Percentiles rank a stretch among this genome's conserved stretches.
Conservation (phyloP, 2,329 filamentous ascomycete species). For the Diaporthe sp. region DNA sequence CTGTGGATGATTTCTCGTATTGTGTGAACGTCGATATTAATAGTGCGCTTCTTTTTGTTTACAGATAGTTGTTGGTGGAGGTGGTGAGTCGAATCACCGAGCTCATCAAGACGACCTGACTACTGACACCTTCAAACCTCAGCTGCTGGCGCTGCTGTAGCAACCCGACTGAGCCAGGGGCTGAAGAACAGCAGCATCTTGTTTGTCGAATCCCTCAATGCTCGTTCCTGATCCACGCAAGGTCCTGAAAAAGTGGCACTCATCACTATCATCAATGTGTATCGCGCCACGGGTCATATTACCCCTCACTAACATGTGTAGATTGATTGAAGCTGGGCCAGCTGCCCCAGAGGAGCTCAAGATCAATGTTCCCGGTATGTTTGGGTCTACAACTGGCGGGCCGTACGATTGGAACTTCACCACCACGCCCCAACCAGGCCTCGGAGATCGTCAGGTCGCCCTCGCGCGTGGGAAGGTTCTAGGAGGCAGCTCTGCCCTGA, state of each 20-base stretch:
- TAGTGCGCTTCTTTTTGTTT: not conserved
- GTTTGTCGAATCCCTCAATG: not conserved
- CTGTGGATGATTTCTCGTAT: no score
- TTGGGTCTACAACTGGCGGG: constrained; percentile 44
- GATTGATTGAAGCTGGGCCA: constrained; percentile 50
- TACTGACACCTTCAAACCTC: not conserved
- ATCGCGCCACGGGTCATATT: not conserved
- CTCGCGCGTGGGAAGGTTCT: constrained; percentile 52
- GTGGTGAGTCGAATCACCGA: not conserved
- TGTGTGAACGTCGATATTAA: not conserved
- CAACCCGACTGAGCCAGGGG: constrained; percentile 45
- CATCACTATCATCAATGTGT: not conserved
- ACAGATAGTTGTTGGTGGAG: constrained; percentile 32
- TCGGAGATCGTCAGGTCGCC: constrained; percentile 55
- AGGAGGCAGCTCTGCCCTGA: constrained; percentile 35
- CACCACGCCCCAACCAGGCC: constrained; percentile 54
- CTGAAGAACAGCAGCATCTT: constrained; percentile 46
- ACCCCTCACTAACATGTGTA: not conserved
- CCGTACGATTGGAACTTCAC: constrained; percentile 58
- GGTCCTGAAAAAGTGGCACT: no score
- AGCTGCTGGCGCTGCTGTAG: constrained; percentile 46
- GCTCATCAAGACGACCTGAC: no score
- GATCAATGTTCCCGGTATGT: constrained; percentile 49
- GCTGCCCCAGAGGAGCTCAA: constrained; percentile 43
- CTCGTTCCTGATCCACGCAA: not conserved